Evolutionary conservation across 192 early-diverging fungal species (phyloP), one percentile per base, ranked within the genome.

Genomic region (Coemansia umbellata): DNA sequence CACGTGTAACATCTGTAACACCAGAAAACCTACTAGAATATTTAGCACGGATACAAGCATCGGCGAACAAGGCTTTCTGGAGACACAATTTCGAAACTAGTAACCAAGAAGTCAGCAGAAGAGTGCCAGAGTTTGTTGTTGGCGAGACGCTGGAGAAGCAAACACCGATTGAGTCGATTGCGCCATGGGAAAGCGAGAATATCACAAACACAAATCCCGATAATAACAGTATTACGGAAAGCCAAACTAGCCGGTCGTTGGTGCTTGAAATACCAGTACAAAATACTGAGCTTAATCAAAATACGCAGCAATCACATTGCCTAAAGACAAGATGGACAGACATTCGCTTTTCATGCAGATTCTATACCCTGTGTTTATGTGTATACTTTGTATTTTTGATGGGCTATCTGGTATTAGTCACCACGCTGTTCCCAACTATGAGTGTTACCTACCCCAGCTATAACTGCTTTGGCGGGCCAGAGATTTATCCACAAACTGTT

Each of bases 21-120:
- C 60, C 60, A 9, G 60, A 70, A 14, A 70, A 70, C 47, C 43
- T 70, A 15, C 24, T 70, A n/a, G 55, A 40, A 5, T 58, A 70
- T 50, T 37, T 49, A 27, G 41, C 35, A 13, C 26, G 22, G 10
- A 9, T 58, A 47, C 23, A 33, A 7, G 44, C 31, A 49, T 21
- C 47, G 7, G 47, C 56, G 18, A 14, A 31, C 14, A 41, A 26
- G 15, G 32, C 22, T 17, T 55, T 41, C 32, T 45, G 42, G 41
- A 27, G 23, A 8, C 15, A 28, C 44, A 13, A 44, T 44, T 27
- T 26, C 3, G 23, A 26, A 14, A 26, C 1, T 0, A n/a, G n/a
- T n/a, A n/a, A n/a, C n/a, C n/a, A n/a, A n/a, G n/a, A n/a, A n/a
- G n/a, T n/a, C n/a, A n/a, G n/a, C n/a, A n/a, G n/a, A n/a, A n/a